Base-by-base conservation (phyloP, 2,329 filamentous ascomycete genomes). In the Venturia nashicola region DNA sequence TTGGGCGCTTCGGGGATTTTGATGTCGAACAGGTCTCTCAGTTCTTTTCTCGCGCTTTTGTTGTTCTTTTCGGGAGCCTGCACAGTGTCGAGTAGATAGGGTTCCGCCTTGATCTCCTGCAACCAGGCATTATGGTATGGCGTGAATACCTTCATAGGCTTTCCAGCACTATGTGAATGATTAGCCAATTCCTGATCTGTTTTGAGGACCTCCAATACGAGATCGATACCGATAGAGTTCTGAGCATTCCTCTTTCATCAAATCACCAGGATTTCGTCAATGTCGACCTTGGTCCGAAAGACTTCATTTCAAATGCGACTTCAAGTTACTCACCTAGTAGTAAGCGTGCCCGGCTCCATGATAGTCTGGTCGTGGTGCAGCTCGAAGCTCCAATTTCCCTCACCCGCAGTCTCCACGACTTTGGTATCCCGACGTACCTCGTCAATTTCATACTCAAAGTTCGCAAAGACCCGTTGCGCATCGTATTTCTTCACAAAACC, bases 81-180 rank as follows among this genome's bases (percentile, higher is more conserved):
- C 2, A 75, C 71, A 4, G 73, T 74, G 61, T 80, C 76, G 14
- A 81, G 71, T 1, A 80, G 71, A 39, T 71, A 69, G 0, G 78
- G 77, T 39, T 79, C 70, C 1, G 71, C 67, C 63, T 77, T 78
- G 39, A 80, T 70, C 32, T 76, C 72, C 6, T 68, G 70, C 0
- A 81, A 72, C 79, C 79, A 82, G 0, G 71, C 70, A 62, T 74
- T 76, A 66, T 80, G 78, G 64, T 80, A 82, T 0, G 79, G 79
- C 0, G 78, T 80, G 70, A 81, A 82, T 12, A 81, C 78, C 65
- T 81, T 81, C 73, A 78, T 77, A 0, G 79, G 79, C 39, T 74
- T 78, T 5, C 77, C 79, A 20, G 60, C 69, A 1, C 75, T 72
- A 16, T 5, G 12, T 42, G 9, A 5, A 42, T 14, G 40, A 12